These are phyloP conservation scores for Glycine tomentella DNA, from an alignment of 306 rosid species.

Conservation along the genomic window DNA sequence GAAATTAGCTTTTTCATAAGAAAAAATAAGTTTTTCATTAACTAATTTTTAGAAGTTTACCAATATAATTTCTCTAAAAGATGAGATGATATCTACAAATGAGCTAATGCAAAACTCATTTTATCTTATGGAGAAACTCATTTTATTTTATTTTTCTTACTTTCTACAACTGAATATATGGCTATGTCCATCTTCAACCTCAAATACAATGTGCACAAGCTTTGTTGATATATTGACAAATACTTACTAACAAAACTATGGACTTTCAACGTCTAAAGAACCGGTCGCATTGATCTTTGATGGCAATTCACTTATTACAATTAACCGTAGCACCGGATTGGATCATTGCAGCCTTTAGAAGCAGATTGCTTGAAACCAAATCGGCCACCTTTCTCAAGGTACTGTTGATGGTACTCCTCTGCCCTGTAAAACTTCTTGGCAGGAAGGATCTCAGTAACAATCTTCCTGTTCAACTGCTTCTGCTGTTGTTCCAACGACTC, in stretches of 20 bases:
- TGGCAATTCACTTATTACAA: not conserved
- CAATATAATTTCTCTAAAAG: no score
- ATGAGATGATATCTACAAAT: no score
- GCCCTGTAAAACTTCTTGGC: constrained; percentile 94
- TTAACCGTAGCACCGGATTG: constrained; percentile 93
- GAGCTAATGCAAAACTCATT: no score
- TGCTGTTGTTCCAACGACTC: constrained; percentile 74
- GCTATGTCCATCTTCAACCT: constrained; percentile 41
- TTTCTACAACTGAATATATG: constrained; percentile 27
- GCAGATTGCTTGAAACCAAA: constrained; percentile 87
- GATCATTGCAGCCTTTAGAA: constrained; percentile 86
- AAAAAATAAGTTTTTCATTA: no score
- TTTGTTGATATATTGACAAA: constrained; percentile 35
- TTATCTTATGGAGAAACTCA: no score
- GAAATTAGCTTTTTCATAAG: no score
- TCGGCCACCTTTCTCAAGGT: constrained; percentile 94
- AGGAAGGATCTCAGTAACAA: constrained; percentile 88
- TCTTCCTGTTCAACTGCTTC: constrained; percentile 68
- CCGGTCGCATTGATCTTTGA: constrained; percentile 5
- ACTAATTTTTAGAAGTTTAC: no score
- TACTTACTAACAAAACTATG: constrained; percentile 38
- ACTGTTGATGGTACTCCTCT: constrained; percentile 96
- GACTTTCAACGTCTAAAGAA: constrained; percentile 36
- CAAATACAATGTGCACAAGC: constrained; percentile 32
- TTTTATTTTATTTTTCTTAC: no score